Conservation (phyloP, 805 yeast genomes). For the Brettanomyces anomalus region DNA sequence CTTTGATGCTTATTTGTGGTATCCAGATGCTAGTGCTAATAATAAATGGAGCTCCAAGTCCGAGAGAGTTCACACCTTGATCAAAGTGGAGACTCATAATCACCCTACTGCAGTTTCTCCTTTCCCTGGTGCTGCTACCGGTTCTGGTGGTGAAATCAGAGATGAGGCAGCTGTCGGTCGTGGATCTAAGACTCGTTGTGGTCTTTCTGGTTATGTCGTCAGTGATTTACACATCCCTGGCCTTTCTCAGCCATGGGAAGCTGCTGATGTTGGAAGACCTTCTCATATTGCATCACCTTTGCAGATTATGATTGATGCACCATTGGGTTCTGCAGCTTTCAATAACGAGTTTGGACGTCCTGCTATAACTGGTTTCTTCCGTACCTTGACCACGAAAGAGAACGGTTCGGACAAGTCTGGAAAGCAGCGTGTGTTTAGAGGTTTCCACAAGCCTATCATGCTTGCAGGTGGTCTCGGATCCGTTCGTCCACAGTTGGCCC, state of each 20-base stretch:
- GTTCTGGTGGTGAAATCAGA: slow-evolving; percentile 99
- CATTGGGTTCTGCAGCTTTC: slow-evolving; percentile 95
- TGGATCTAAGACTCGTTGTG: slow-evolving; percentile 96
- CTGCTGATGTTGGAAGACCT: slow-evolving; percentile 75
- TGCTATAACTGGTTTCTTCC: slow-evolving; percentile 90
- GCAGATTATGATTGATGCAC: slow-evolving; percentile 96
- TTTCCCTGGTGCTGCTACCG: slow-evolving; percentile 98
- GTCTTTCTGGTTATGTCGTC: slow-evolving; percentile 86
- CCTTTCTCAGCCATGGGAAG: slow-evolving; percentile 90
- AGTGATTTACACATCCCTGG: slow-evolving; percentile 85
- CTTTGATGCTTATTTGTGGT: slow-evolving; percentile 61
- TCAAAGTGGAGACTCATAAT: slow-evolving; percentile 97
- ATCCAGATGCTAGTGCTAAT: slow-evolving; percentile 61
- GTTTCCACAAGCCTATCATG: slow-evolving; percentile 99
- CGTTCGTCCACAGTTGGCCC: slow-evolving; percentile 84
- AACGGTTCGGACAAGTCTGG: slow-evolving; percentile 41
- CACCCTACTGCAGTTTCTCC: slow-evolving; percentile 99
- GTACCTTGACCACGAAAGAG: slow-evolving; percentile 84
- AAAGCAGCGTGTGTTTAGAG: slow-evolving; percentile 66
- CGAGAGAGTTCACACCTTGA: slow-evolving; percentile 81
- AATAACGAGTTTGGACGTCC: slow-evolving; percentile 99
- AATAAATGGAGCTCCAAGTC: slow-evolving; percentile 64
- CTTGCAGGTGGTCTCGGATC: slow-evolving; percentile 99
- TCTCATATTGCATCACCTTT: slow-evolving; percentile 85
- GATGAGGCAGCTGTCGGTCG: slow-evolving; percentile 99